These are phyloP conservation scores for Suhomyces emberorum DNA, from an alignment of 805 yeast genomes.

Conservation along the genomic window DNA sequence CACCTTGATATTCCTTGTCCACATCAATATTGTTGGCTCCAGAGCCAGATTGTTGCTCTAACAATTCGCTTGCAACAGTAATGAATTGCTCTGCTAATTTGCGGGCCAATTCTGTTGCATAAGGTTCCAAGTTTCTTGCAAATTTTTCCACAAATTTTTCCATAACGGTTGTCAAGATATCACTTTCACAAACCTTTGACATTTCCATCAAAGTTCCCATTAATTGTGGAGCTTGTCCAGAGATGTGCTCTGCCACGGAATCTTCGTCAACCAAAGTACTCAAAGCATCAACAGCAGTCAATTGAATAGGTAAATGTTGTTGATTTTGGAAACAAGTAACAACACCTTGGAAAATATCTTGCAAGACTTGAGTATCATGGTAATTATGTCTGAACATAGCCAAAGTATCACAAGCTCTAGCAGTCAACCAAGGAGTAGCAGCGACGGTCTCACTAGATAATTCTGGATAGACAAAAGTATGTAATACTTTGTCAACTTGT, in stretches of 20 bases:
- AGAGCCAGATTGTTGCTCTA: slow-evolving; percentile 20
- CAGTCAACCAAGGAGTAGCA: slow-evolving; percentile 40
- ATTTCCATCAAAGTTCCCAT: slow-evolving; percentile 43
- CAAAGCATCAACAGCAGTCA: slow-evolving; percentile 53
- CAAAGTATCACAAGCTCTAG: slow-evolving; percentile 45
- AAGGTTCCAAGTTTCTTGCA: slow-evolving; percentile 56
- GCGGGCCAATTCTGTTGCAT: slow-evolving; percentile 54
- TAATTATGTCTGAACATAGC: slow-evolving; percentile 39
- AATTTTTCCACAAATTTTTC: slow-evolving; percentile 44
- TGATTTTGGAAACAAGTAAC: slow-evolving; percentile 37
- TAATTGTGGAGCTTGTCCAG: slow-evolving; percentile 43
- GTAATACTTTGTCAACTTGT: slow-evolving; percentile 37
- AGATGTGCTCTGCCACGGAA: slow-evolving; percentile 39
- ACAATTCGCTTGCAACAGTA: slow-evolving; percentile 59
- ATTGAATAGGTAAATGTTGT: slow-evolving; percentile 47
- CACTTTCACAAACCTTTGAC: slow-evolving; percentile 43
- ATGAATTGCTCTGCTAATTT: slow-evolving; percentile 73
- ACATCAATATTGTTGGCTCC: slow-evolving; percentile 18
- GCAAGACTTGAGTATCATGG: slow-evolving; percentile 31
- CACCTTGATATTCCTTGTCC: slow-evolving; percentile 44
- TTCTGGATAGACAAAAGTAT: slow-evolving; percentile 40
- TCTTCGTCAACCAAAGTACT: slow-evolving; percentile 46
- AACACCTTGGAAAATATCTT: slow-evolving; percentile 41
- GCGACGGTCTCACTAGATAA: slow-evolving; percentile 26
- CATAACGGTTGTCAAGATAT: slow-evolving; percentile 43